These are phyloP conservation scores for Cairneyella variabilis DNA, from an alignment of 495 filamentous ascomycete genomes.

Conservation along the genomic window DNA sequence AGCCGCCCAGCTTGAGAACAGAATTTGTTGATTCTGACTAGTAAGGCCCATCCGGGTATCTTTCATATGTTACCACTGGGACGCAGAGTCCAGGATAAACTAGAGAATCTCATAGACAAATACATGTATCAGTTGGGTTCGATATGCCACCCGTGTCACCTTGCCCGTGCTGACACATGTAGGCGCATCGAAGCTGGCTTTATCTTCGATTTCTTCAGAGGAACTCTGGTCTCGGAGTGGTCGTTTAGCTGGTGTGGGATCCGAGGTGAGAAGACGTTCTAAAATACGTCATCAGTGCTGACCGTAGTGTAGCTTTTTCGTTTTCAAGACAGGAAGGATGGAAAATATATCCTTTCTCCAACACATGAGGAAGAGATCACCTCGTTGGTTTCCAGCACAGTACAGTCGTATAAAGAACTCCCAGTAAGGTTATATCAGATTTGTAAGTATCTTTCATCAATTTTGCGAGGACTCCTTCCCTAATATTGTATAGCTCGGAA, in stretches of 20 bases:
- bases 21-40: too few species aligned
- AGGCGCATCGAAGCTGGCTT: slow-evolving; percentile 83
- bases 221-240: slow-evolving; percentile 69
- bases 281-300: not conserved
- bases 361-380: slow-evolving; percentile 99
- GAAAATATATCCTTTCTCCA: slow-evolving; percentile 74
- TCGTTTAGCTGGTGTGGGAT: slow-evolving; percentile 32
- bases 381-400: slow-evolving; percentile 61
- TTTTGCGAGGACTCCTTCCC: not conserved
- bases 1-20: too few species aligned
- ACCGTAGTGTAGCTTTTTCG: slow-evolving; percentile 62
- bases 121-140: slow-evolving; percentile 78
- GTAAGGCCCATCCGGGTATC: slow-evolving; percentile 76
- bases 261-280: slow-evolving; percentile 35
- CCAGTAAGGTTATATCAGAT: slow-evolving; percentile 91
- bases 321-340: slow-evolving; percentile 74
- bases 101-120: slow-evolving; percentile 80
- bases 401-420: slow-evolving; percentile 83
- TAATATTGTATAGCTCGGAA: slow-evolving; percentile 63
- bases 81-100: slow-evolving; percentile 80
- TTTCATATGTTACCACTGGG: slow-evolving; percentile 95
- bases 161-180: not conserved
- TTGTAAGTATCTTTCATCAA: slow-evolving; percentile 44
- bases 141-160: slow-evolving; percentile 14
- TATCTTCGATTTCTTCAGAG: slow-evolving; percentile 86